phyloP scores from a whole-genome alignment of 352 stramenopile species.

The Phytophthora kernoviae region DNA sequence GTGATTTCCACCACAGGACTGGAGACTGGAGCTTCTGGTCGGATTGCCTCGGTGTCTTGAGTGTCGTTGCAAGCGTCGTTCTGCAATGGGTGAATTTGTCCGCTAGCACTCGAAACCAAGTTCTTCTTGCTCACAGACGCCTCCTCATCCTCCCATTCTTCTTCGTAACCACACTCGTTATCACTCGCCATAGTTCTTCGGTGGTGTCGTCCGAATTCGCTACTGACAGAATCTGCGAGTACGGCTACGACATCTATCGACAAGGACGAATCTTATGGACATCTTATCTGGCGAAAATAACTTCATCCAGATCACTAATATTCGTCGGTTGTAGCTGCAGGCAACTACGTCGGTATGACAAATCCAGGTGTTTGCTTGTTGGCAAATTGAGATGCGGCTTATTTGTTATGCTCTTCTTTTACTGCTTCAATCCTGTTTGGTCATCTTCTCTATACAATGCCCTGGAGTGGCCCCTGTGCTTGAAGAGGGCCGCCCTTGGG shows the following conservation, averaged over 20 bases:
- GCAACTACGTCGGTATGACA: too few species aligned
- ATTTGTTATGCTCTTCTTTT: background rate
- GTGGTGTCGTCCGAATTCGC: background rate
- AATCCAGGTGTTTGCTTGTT: background rate
- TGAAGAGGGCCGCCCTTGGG: too few species aligned
- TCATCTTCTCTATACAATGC: background rate
- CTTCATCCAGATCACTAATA: too few species aligned
- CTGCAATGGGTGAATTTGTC: slow-evolving; percentile 8
- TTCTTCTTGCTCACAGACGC: slow-evolving; percentile 12
- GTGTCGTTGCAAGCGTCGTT: slow-evolving; percentile 6
- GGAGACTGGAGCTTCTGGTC: background rate
- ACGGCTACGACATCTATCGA: background rate
- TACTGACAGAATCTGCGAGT: background rate
- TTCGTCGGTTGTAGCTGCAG: too few species aligned
- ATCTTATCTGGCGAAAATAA: slow-evolving; percentile 3
- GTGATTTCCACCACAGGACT: background rate
- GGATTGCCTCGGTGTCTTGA: slow-evolving; percentile 15
- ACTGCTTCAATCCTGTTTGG: background rate
- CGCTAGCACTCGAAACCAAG: slow-evolving; percentile 4
- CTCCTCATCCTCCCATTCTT: slow-evolving; percentile 24
- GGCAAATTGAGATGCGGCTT: background rate
- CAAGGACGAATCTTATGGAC: slow-evolving; percentile 7
- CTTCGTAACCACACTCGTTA: slow-evolving; percentile 21
- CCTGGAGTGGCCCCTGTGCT: background rate
- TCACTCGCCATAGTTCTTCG: slow-evolving; percentile 12